Conservation (phyloP, 2,329 filamentous ascomycete genomes). For the Curvularia spicifera region DNA sequence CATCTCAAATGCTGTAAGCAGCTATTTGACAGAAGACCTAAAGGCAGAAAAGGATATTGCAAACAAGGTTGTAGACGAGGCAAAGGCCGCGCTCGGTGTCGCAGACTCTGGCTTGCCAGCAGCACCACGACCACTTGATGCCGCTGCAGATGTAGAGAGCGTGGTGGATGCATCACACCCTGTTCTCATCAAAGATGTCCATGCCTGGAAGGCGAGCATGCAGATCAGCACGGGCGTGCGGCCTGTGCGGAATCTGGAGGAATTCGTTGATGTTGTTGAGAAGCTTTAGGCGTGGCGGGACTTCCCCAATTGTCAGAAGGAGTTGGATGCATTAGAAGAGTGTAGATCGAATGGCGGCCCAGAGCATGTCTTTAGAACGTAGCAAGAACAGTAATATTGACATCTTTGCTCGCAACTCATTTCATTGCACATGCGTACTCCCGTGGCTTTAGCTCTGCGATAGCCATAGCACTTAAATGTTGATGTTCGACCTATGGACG, state of each 20-base stretch:
- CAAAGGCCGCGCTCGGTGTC: conserved; percentile 55
- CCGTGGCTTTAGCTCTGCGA: background rate
- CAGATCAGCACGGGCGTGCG: conserved; percentile 73
- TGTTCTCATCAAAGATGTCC: conserved; percentile 75
- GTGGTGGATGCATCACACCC: conserved; percentile 48
- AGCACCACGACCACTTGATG: conserved; percentile 51
- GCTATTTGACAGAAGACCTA: conserved; percentile 53
- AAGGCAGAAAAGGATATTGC: conserved; percentile 59
- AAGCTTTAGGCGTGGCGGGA: conserved; percentile 20
- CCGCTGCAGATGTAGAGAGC: conserved; percentile 32
- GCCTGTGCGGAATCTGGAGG: conserved; percentile 75
- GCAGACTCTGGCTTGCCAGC: conserved; percentile 43
- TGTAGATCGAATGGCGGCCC: background rate
- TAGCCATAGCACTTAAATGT: background rate
- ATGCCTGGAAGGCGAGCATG: conserved; percentile 79
- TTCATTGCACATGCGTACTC: background rate
- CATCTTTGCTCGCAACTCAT: background rate
- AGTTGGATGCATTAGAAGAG: background rate
- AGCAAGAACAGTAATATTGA: background rate
- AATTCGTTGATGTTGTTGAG: conserved; percentile 74
- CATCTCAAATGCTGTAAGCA: conserved; percentile 59
- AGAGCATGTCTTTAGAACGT: background rate
- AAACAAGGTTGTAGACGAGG: conserved; percentile 57
- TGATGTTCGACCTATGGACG: conserved; percentile 22
- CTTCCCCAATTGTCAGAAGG: background rate